These are phyloP conservation scores for Mimosa bimucronata DNA, from an alignment of 306 rosid species.

Conservation along the genomic window DNA sequence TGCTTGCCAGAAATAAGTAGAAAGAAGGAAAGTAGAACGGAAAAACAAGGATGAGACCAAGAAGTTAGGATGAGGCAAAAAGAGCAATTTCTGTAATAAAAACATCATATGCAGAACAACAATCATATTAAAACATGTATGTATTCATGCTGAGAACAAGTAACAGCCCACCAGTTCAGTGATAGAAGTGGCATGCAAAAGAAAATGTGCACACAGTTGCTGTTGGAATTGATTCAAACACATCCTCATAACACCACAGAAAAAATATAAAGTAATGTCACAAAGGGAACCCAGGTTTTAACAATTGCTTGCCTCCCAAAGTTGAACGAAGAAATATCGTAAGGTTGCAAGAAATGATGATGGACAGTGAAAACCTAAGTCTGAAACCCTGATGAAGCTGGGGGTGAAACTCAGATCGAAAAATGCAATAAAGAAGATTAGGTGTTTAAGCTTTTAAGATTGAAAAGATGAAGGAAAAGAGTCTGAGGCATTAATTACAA, in stretches of 20 bases:
- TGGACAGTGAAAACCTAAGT: too few relatives aligned
- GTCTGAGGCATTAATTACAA: too few relatives aligned
- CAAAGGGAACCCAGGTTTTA: conserved; percentile 56
- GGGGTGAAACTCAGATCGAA: too few relatives aligned
- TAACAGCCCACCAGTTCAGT: neutral
- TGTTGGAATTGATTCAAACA: conserved; percentile 12
- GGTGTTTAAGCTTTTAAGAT: too few relatives aligned
- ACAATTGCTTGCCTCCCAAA: too few relatives aligned
- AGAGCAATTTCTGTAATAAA: too few relatives aligned
- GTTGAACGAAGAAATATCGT: too few relatives aligned
- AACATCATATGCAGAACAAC: conserved; percentile 15
- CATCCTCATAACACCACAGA: neutral
- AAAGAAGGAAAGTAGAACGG: neutral
- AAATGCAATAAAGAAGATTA: too few relatives aligned
- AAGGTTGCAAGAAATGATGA: too few relatives aligned
- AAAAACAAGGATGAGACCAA: conserved; percentile 21
- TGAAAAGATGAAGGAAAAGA: too few relatives aligned
- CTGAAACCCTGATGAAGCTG: too few relatives aligned
- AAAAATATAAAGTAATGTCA: neutral
- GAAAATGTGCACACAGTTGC: neutral
- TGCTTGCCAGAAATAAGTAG: conserved; percentile 46
- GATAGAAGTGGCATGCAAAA: neutral
- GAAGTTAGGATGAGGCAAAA: neutral
- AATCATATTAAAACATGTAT: conserved; percentile 13
- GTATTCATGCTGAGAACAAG: conserved; percentile 16